Conservation (phyloP, 192 early-diverging fungal genomes). For the Coemansia sp. region DNA sequence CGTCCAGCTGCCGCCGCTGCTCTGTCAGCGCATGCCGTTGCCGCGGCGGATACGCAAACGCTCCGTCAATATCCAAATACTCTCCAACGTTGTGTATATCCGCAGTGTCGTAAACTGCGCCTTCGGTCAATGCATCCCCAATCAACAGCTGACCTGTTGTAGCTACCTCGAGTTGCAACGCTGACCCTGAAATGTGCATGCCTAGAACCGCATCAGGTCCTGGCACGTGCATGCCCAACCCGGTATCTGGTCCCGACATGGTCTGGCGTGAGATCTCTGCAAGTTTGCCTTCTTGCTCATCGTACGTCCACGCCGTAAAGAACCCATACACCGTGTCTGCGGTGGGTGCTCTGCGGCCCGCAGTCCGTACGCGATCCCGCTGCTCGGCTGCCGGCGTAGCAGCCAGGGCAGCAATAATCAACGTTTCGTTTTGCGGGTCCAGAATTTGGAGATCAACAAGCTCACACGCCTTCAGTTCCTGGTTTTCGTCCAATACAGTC, state of each 20-base stretch:
- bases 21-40: slow-evolving; percentile 25
- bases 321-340: neutral
- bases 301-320: slow-evolving; percentile 30
- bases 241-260: neutral
- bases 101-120: neutral
- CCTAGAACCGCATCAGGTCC: slow-evolving; percentile 15
- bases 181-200: slow-evolving; percentile 29
- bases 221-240: slow-evolving; percentile 25
- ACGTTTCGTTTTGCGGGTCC: neutral
- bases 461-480: neutral
- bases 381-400: neutral
- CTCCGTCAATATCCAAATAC: slow-evolving; percentile 4
- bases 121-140: slow-evolving; percentile 18
- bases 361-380: neutral
- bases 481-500: neutral
- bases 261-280: slow-evolving; percentile 5
- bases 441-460: slow-evolving; percentile 18
- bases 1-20: slow-evolving; percentile 40
- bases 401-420: slow-evolving; percentile 21
- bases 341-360: neutral
- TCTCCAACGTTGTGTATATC: neutral
- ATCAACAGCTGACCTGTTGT: slow-evolving; percentile 17
- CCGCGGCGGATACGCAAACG: slow-evolving; percentile 24
- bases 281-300: slow-evolving; percentile 1
- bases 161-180: slow-evolving; percentile 24